phyloP scores from a whole-genome alignment of 192 early-diverging fungal genomes.

The Backusella mclennaniae region DNA sequence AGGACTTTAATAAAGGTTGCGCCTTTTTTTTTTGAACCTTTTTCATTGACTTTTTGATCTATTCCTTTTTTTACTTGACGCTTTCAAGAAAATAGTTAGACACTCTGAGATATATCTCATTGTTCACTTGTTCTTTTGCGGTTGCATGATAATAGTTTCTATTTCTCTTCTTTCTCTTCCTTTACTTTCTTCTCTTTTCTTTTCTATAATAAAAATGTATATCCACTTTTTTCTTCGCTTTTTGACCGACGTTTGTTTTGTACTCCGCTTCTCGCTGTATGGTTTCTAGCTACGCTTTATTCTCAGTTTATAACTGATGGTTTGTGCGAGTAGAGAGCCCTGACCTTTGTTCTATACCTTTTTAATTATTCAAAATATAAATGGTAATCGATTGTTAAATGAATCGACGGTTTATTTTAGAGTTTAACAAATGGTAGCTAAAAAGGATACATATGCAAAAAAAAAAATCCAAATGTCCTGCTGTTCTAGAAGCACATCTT shows the following conservation, averaged over 20 bases:
- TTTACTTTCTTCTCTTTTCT: not conserved
- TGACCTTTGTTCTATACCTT: not conserved
- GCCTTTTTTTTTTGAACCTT: not conserved
- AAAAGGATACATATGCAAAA: not conserved
- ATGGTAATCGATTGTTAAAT: not conserved
- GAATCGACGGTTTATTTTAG: not conserved
- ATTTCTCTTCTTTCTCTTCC: not conserved
- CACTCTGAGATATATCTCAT: not conserved
- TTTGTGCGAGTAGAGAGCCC: not conserved
- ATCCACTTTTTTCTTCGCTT: not conserved
- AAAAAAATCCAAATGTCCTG: not conserved
- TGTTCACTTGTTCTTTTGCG: not conserved
- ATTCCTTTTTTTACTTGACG: not conserved
- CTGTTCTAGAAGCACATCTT: not conserved
- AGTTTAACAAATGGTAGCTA: not conserved
- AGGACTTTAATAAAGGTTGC: not conserved
- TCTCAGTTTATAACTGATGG: not conserved
- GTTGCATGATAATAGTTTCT: not conserved
- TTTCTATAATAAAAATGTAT: not conserved
- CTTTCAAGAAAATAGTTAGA: slow-evolving; percentile 6
- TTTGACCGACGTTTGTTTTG: not conserved
- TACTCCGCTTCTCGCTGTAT: not conserved
- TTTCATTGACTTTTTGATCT: not conserved
- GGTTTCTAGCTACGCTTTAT: not conserved
- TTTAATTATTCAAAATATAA: not conserved